phyloP scores from a whole-genome alignment of 2,329 filamentous ascomycete genomes.

The Elsinoe ampelina region DNA sequence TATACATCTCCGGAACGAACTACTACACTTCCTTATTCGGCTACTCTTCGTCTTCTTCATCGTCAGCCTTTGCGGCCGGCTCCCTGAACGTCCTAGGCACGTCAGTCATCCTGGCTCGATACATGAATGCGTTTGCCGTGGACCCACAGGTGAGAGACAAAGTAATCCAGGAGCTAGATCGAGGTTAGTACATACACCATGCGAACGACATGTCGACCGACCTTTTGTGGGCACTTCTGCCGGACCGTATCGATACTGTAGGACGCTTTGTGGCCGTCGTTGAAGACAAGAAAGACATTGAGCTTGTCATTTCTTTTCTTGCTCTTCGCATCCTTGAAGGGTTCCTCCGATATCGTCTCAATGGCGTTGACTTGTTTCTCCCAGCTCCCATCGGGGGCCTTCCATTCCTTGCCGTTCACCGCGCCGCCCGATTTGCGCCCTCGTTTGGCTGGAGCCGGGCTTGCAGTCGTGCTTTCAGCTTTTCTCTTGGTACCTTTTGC shows the following conservation, averaged over 20 bases:
- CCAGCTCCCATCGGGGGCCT: constrained; percentile 63
- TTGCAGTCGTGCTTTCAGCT: constrained; percentile 15
- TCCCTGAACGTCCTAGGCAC: constrained; percentile 12
- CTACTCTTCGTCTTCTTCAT: background rate
- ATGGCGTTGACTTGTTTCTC: constrained; percentile 62
- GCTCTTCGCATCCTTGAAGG: constrained; percentile 18
- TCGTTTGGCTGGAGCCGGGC: constrained; percentile 20
- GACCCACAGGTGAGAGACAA: constrained; percentile 32
- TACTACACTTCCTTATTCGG: background rate
- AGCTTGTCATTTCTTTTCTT: constrained; percentile 40
- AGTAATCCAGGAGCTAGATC: constrained; percentile 27
- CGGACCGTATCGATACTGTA: constrained; percentile 61
- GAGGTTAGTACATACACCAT: background rate
- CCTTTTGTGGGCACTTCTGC: constrained; percentile 69
- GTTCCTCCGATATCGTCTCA: constrained; percentile 61
- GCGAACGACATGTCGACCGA: constrained; percentile 27
- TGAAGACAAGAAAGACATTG: constrained; percentile 64
- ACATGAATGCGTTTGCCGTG: background rate
- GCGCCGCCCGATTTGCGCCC: constrained; percentile 14
- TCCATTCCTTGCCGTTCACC: constrained; percentile 28
- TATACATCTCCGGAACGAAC: too few species aligned
- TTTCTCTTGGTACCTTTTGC: constrained; percentile 21
- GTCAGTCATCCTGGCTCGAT: background rate
- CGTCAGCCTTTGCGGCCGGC: background rate
- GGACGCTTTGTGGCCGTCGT: constrained; percentile 62